These are phyloP conservation scores for Solanum ahanhuiri DNA, from an alignment of 257 asterid species.

Conservation along the genomic window DNA sequence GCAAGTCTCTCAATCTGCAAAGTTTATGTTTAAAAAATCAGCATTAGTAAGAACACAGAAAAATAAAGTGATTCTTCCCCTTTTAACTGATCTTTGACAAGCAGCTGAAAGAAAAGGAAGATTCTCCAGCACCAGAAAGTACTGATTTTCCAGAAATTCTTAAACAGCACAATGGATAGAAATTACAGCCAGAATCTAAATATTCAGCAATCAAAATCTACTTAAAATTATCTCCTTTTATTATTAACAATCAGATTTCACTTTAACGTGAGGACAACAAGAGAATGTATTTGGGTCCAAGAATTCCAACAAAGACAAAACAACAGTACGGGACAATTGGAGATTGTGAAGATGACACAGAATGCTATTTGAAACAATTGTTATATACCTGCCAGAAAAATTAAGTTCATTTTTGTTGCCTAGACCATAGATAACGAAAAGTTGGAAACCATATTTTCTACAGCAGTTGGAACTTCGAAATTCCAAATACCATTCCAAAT, in stretches of 20 bases:
- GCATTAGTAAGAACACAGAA: slow-evolving; percentile 2
- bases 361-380: not conserved
- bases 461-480: not conserved
- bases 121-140: not conserved
- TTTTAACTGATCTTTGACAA: not conserved
- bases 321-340: not conserved
- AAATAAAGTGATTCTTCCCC: not conserved
- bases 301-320: not conserved
- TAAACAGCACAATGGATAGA: not conserved
- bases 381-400: not conserved
- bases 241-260: not conserved
- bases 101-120: not conserved
- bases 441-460: not conserved
- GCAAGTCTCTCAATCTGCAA: slow-evolving; percentile 82
- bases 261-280: not conserved
- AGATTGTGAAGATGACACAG: not conserved
- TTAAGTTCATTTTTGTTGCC: not conserved
- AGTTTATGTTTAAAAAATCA: slow-evolving; percentile 5
- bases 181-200: not conserved
- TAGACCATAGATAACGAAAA: not conserved
- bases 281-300: not conserved
- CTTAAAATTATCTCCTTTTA: not conserved
- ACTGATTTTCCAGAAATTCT: not conserved
- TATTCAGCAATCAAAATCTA: not conserved
- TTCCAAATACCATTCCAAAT: not conserved